phyloP scores from a whole-genome alignment of 2,329 filamentous ascomycete genomes.

The Pezicula carpinea region DNA sequence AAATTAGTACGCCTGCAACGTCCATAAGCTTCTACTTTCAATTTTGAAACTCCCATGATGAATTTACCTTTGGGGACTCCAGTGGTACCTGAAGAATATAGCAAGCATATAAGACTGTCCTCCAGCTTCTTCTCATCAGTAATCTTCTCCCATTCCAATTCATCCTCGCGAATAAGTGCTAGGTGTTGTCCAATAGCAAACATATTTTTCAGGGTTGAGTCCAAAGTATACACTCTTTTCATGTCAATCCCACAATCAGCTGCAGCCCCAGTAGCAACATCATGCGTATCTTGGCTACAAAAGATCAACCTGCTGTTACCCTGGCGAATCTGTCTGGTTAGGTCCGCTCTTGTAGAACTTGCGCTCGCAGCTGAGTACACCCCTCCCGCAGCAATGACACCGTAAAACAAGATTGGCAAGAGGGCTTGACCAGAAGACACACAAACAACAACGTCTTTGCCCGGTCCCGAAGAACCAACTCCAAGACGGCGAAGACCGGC shows the following conservation, averaged over 20 bases:
- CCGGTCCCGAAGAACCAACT: conserved; percentile 44
- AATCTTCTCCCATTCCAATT: conserved; percentile 48
- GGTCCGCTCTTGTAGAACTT: conserved; percentile 43
- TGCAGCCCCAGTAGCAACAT: conserved; percentile 42
- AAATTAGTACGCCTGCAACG: conserved; percentile 32
- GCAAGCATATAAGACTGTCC: conserved; percentile 59
- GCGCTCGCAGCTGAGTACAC: conserved; percentile 53
- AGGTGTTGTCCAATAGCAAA: conserved; percentile 26
- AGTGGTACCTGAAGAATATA: conserved; percentile 78
- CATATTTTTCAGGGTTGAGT: conserved; percentile 32
- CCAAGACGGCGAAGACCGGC: conserved; percentile 48
- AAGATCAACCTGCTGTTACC: conserved; percentile 38
- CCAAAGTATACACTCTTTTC: conserved; percentile 46
- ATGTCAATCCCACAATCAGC: conserved; percentile 40
- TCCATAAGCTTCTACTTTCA: neutral
- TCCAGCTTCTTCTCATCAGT: conserved; percentile 44
- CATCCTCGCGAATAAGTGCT: conserved; percentile 29
- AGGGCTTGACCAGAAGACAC: conserved; percentile 53
- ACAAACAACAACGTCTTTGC: conserved; percentile 49
- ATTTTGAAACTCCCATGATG: neutral
- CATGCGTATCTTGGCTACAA: conserved; percentile 43
- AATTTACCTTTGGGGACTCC: conserved; percentile 76
- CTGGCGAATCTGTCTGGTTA: conserved; percentile 42
- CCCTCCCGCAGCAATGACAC: conserved; percentile 53
- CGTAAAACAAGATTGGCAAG: conserved; percentile 49